phyloP scores from a whole-genome alignment of 805 yeast species.

The Candida nanaspora region DNA sequence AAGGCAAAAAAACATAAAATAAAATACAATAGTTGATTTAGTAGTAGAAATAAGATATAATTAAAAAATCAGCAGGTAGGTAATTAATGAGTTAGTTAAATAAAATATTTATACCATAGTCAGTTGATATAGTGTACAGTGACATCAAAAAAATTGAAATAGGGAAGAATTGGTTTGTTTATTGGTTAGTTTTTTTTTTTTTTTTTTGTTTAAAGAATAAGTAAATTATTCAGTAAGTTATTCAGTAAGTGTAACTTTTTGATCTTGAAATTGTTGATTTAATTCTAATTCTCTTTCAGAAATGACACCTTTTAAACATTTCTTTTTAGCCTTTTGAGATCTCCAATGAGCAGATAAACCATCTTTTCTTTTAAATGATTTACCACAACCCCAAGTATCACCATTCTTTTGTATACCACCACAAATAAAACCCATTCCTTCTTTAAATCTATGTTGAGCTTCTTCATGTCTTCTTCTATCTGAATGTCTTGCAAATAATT shows the following conservation, averaged over 20 bases:
- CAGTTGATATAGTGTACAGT: too few relatives aligned
- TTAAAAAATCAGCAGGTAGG: too few relatives aligned
- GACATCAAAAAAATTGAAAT: too few relatives aligned
- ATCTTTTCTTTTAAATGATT: conserved; percentile 27
- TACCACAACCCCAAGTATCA: conserved; percentile 28
- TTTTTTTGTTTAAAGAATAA: too few relatives aligned
- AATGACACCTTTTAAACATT: conserved; percentile 17
- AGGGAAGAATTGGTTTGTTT: too few relatives aligned
- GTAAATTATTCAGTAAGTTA: too few relatives aligned
- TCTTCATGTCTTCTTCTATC: conserved; percentile 28
- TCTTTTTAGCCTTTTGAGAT: conserved; percentile 25
- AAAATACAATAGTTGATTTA: too few relatives aligned
- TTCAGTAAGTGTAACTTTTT: not conserved
- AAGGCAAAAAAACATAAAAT: not conserved
- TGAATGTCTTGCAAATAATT: conserved; percentile 26
- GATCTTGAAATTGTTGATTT: not conserved
- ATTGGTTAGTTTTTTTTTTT: too few relatives aligned
- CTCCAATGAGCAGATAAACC: conserved; percentile 31
- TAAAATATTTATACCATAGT: too few relatives aligned
- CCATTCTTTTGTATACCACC: conserved; percentile 23
- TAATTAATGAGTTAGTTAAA: too few relatives aligned
- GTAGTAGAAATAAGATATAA: too few relatives aligned
- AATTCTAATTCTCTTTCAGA: conserved; percentile 2
- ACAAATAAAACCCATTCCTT: conserved; percentile 18
- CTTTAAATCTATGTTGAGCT: conserved; percentile 20